Conservation (phyloP, 306 rosid genomes). For the Cicer cuneatum region DNA sequence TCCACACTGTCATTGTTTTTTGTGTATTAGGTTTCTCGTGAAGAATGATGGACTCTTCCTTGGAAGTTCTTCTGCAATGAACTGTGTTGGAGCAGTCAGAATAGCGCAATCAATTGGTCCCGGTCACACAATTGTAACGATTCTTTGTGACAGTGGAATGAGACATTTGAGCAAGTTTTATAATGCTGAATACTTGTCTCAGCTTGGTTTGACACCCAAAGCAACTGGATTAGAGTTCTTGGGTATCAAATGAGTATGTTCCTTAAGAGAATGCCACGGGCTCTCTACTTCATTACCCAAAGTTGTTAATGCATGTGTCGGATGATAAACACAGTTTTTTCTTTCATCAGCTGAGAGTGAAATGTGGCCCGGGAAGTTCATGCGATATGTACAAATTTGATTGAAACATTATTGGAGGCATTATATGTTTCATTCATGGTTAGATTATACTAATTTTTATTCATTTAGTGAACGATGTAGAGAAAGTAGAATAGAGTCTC, state of each 20-base stretch:
- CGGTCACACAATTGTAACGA: constrained; percentile 88
- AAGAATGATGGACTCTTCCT: constrained; percentile 85
- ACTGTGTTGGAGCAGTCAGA: constrained; percentile 93
- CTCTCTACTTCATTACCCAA: not conserved
- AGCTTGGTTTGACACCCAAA: constrained; percentile 73
- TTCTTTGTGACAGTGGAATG: constrained; percentile 92
- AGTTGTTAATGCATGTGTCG: not conserved
- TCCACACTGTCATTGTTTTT: not conserved
- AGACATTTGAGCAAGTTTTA: constrained; percentile 91
- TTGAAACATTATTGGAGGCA: constrained; percentile 1
- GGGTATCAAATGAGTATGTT: constrained; percentile 52
- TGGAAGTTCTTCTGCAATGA: constrained; percentile 94
- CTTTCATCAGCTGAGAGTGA: not conserved
- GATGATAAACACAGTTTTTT: not conserved
- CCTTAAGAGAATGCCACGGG: constrained; percentile 13
- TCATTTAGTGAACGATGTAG: not conserved
- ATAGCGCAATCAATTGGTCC: constrained; percentile 78
- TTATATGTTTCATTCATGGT: constrained; percentile 2
- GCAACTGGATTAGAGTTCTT: constrained; percentile 77
- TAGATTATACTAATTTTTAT: constrained; percentile 6
- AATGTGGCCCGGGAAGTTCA: not conserved
- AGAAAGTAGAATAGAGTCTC: too few relatives aligned
- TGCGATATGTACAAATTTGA: not conserved
- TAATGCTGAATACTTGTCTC: constrained; percentile 66
- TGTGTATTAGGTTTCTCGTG: constrained; percentile 64